Percentiles rank a stretch among this genome's conserved stretches.
These are phyloP conservation scores for Trichoderma virens DNA, from an alignment of 495 filamentous ascomycete species.

Conservation along the genomic window DNA sequence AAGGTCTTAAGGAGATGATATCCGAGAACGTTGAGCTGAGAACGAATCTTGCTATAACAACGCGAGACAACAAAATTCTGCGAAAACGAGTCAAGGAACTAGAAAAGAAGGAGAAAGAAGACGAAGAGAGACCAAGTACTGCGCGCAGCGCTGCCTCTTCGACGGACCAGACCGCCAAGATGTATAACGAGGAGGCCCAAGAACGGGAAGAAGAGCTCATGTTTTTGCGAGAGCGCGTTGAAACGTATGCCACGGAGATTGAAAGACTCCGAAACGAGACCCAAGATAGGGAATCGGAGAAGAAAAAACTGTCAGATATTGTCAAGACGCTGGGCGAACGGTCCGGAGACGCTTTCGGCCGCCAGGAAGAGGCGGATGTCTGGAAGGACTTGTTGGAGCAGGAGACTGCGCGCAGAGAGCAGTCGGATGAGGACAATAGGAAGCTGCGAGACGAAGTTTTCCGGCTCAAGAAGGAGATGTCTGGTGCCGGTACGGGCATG, in stretches of 20 bases:
- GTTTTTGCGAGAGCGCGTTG: slow-evolving; percentile 73
- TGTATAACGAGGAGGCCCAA: slow-evolving; percentile 51
- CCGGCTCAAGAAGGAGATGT: slow-evolving; percentile 58
- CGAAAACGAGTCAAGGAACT: slow-evolving; percentile 72
- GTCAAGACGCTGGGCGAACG: slow-evolving; percentile 63
- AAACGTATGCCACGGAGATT: slow-evolving; percentile 73
- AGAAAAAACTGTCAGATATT: slow-evolving; percentile 70
- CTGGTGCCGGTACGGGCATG: slow-evolving; percentile 25
- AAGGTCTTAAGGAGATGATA: slow-evolving; percentile 94
- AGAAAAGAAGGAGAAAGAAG: slow-evolving; percentile 75
- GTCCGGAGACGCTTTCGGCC: slow-evolving; percentile 56
- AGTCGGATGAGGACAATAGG: slow-evolving; percentile 81
- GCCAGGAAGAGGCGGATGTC: slow-evolving; percentile 83
- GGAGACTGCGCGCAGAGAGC: slow-evolving; percentile 81
- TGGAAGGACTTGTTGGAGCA: slow-evolving; percentile 95
- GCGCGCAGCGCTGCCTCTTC: slow-evolving; percentile 40
- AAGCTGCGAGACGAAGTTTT: slow-evolving; percentile 78
- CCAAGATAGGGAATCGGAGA: slow-evolving; percentile 69
- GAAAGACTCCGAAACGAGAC: slow-evolving; percentile 72
- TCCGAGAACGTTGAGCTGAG: slow-evolving; percentile 94
- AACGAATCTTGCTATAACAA: slow-evolving; percentile 75
- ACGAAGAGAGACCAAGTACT: slow-evolving; percentile 53
- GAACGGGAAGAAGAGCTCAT: slow-evolving; percentile 78
- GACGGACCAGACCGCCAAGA: slow-evolving; percentile 36
- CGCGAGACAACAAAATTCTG: slow-evolving; percentile 79